Evolutionary conservation across 139 green algal genomes (phyloP).

Genomic region (Nannochloris sp.): DNA sequence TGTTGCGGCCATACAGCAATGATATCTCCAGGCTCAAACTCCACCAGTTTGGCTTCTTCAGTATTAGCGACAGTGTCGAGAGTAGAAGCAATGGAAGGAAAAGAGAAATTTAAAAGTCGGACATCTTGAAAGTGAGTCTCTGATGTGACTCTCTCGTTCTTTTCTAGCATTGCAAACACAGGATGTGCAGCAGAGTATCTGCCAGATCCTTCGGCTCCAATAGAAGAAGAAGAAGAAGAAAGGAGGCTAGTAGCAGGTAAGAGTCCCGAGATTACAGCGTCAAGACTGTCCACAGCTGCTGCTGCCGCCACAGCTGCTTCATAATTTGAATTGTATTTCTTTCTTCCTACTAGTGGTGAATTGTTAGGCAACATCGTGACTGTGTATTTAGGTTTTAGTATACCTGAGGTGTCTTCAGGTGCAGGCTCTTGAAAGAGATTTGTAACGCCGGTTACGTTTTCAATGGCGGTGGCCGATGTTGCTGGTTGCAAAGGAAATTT

Average conservation of each 20-base stretch:
- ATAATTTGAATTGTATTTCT: neutral
- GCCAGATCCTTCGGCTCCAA: neutral
- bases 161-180: constrained; percentile 44
- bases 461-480: too few species aligned
- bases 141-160: constrained; percentile 65
- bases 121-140: constrained; percentile 75
- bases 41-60: constrained; percentile 24
- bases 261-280: constrained; percentile 29
- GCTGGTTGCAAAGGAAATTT: constrained; percentile 41
- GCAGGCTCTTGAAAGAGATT: too few species aligned
- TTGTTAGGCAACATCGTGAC: too few species aligned
- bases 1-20: constrained; percentile 63
- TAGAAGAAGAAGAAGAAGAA: constrained; percentile 4
- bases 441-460: too few species aligned
- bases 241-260: constrained; percentile 21
- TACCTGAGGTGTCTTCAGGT: too few species aligned
- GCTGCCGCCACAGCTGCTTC: neutral
- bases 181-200: constrained; percentile 21
- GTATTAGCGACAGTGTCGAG: too few species aligned
- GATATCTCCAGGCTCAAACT: constrained; percentile 72
- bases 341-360: too few species aligned
- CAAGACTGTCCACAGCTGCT: constrained; percentile 14
- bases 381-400: too few species aligned
- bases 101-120: constrained; percentile 67
- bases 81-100: constrained; percentile 23